Evolutionary conservation across 2,329 filamentous ascomycete species (phyloP), one percentile per base, ranked within the genome.

Genomic region (Ceratocystiopsis brevicomis): DNA sequence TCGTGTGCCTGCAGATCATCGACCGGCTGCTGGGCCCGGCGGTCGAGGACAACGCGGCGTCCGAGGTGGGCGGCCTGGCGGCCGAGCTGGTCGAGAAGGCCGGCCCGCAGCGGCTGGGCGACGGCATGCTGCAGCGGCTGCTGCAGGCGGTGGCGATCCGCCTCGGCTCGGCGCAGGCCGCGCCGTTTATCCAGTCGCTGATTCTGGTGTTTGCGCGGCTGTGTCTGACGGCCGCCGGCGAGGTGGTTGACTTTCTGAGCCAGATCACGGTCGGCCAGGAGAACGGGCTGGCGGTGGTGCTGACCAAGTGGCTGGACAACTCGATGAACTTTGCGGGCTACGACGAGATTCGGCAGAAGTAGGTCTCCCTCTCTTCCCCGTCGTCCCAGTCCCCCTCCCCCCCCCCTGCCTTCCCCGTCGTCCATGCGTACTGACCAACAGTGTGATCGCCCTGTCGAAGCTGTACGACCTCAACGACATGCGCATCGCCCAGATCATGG

Each of bases 281-380:
- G 55, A 92, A 71, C 54, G 90, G 87, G n/a, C 65, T 98, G 9
- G 76, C 87, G 49, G 78, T 95, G 19, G 90, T 98, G 4, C 65
- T 96, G 51, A 72, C 78, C 61, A 95, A 96, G 62, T 98, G 90
- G 90, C 68, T 98, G 1, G 90, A 96, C 63, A 94, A 96, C 60
- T 94, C 86, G 4, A 74, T 93, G 59, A 93, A 81, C 59, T 98
- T 98, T 61, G 86, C 86, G n/a, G 90, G 90, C 13, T 98, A 95
- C 53, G 87, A 96, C 53, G 88, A 95, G 59, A 96, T 96, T 53
- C 76, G 87, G 52, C 85, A 95, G 60, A 98, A 96, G 82, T 87
- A 66, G 60, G 77, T 66, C 15, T 1, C 13, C 5, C 18, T 15
- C 15, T 19, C 32, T 14, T 17, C 4, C 25, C 39, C 12, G n/a